Conservation (phyloP, 2,329 filamentous ascomycete genomes). For the Cercospora brassicicola region DNA sequence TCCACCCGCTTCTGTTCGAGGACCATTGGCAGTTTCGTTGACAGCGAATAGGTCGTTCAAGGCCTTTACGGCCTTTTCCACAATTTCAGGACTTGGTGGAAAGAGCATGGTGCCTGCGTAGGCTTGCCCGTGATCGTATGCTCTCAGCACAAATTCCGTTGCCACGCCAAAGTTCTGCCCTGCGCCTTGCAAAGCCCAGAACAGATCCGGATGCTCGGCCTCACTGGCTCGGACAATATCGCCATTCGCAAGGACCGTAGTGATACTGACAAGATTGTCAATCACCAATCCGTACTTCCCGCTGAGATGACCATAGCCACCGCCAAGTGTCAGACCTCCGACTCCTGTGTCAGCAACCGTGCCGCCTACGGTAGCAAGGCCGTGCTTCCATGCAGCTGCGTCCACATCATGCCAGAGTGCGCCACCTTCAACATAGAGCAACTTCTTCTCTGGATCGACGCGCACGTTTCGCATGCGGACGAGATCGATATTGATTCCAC, state of each 20-base stretch:
- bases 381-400: constrained; percentile 50
- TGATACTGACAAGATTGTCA: constrained; percentile 49
- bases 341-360: constrained; percentile 65
- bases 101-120: constrained; percentile 40
- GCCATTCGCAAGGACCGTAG: constrained; percentile 46
- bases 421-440: constrained; percentile 25
- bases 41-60: constrained; percentile 31
- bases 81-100: constrained; percentile 36
- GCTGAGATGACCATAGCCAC: constrained; percentile 47
- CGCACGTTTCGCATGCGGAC: constrained; percentile 52
- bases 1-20: constrained; percentile 25
- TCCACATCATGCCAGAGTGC: constrained; percentile 43
- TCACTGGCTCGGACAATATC: constrained; percentile 43
- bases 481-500: constrained; percentile 59
- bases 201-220: constrained; percentile 50
- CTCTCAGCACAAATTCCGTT: constrained; percentile 47
- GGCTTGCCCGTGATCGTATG: constrained; percentile 36
- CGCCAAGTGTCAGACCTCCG: constrained; percentile 56
- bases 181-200: constrained; percentile 51
- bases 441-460: constrained; percentile 49
- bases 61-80: constrained; percentile 23
- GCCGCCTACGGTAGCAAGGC: constrained; percentile 61
- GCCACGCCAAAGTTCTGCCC: constrained; percentile 51
- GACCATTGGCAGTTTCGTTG: constrained; percentile 16
- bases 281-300: constrained; percentile 57